These are phyloP conservation scores for Solanum aculeatissimum DNA, from an alignment of 305 asterid species.

Conservation along the genomic window DNA sequence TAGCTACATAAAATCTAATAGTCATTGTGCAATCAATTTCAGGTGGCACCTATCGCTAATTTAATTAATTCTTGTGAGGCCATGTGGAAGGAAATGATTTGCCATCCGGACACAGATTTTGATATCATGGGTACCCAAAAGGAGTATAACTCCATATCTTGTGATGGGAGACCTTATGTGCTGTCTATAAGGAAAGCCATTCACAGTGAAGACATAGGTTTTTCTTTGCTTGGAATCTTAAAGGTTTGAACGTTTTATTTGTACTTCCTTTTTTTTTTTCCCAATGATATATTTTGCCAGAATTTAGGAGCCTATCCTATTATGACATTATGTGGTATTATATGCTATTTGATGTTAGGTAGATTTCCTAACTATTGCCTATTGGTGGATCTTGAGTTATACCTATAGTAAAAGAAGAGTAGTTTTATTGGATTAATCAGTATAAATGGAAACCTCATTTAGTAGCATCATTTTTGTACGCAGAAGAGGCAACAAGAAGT, in stretches of 20 bases:
- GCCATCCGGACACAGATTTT: conserved; percentile 14
- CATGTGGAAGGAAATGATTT: conserved; percentile 42
- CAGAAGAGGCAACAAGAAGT: neutral
- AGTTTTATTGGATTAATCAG: neutral
- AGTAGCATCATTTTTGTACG: neutral
- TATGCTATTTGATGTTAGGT: neutral
- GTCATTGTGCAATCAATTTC: conserved; percentile 5
- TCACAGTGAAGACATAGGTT: conserved; percentile 46
- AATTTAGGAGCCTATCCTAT: neutral
- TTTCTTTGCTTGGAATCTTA: conserved; percentile 53
- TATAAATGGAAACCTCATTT: neutral
- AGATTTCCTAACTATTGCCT: neutral
- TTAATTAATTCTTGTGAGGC: conserved; percentile 47
- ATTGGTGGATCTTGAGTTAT: neutral
- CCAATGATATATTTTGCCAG: neutral
- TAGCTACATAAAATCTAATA: neutral
- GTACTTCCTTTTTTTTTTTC: neutral
- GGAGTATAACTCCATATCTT: conserved; percentile 20
- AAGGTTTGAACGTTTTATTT: conserved; percentile 38
- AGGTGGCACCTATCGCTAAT: conserved; percentile 73
- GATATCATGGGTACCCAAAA: conserved; percentile 15
- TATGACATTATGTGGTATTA: neutral
- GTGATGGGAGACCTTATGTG: conserved; percentile 42
- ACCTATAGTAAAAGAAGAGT: neutral
- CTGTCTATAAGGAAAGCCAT: conserved; percentile 33